Evolutionary conservation across 768 basidiomycete species (phyloP), one percentile per base, ranked within the genome.

Genomic region (Cyclocybe aegerita): DNA sequence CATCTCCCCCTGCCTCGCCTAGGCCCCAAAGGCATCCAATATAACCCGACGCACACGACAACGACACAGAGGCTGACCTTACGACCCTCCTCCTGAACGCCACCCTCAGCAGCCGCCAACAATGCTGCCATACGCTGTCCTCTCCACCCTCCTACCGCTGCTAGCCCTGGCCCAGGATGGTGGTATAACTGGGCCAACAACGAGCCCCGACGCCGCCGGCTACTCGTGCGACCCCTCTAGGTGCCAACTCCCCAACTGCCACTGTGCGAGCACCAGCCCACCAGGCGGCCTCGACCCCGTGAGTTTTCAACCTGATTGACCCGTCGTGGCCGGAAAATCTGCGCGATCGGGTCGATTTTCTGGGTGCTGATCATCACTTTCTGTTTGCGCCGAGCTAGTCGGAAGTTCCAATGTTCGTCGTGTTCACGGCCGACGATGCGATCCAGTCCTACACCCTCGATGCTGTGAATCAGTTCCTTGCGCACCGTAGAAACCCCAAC

Each of bases 351-450:
- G 34, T 39, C 10, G 39, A 17, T 29, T 16, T 49, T 17, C 36
- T 38, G 30, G 4, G 5, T 39, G 9, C 32, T 41, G 41, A 42
- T 35, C 48, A 41, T 48, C 32, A 12, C 46, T 15, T 46, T 49
- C 15, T 39, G 56, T 46, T 51, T 32, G 16, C 30, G 55, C 43
- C 33, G 38, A 9, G n/a, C 17, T 29, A 86, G 82, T 69, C 71
- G 7, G 77, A 85, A 8, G 77, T 79, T 15, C 85, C 86, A 2
- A 74, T 78, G 67, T 90, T 88, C 60, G 70, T 88, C 57, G 80
- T 88, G 36, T 87, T 84, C 72, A 87, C 83, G 43, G 88, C 88
- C 31, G 85, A 88, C 60, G 86, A 88, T 67, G 88, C 89, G 16
- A 61, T 90, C 29, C 87, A 90, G 65, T 80, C 80, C 1, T 92